phyloP scores from a whole-genome alignment of 495 filamentous ascomycete genomes.

The Terfezia boudieri region DNA sequence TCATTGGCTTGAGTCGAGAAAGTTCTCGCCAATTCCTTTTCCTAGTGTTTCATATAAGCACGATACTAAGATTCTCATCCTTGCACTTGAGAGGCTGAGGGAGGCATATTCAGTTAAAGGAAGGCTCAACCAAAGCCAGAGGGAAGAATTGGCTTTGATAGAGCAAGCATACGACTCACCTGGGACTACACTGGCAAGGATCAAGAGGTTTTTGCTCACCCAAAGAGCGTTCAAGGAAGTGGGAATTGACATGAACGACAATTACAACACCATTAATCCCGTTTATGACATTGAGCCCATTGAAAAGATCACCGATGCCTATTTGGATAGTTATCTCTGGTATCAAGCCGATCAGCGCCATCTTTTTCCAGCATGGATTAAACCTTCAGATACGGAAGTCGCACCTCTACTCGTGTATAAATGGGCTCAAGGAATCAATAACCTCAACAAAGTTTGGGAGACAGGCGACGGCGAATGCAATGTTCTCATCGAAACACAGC shows the following conservation, averaged over 20 bases:
- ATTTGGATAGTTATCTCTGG: conserved; percentile 97
- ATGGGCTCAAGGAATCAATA: conserved; percentile 99
- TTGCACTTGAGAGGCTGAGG: conserved; percentile 79
- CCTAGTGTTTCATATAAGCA: conserved; percentile 99
- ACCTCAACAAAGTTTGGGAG: conserved; percentile 93
- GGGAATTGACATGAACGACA: conserved; percentile 99
- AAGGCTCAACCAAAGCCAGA: conserved; percentile 86
- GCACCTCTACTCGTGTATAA: conserved; percentile 95
- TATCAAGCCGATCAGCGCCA: conserved; percentile 97
- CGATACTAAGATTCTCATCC: conserved; percentile 95
- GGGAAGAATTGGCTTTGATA: conserved; percentile 90
- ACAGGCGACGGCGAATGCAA: conserved; percentile 90
- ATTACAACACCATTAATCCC: conserved; percentile 96
- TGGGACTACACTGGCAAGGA: conserved; percentile 82
- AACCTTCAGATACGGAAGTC: conserved; percentile 96
- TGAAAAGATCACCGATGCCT: conserved; percentile 98
- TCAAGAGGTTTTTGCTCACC: conserved; percentile 93
- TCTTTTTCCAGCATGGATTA: conserved; percentile 97
- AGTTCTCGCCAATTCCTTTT: conserved; percentile 97
- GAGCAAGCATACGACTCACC: conserved; percentile 98
- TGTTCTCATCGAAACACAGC: conserved; percentile 94
- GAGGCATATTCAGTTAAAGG: conserved; percentile 98
- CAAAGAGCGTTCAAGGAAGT: conserved; percentile 98
- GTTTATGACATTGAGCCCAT: conserved; percentile 99
- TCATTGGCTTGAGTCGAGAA: conserved; percentile 94